Conservation (phyloP, 768 basidiomycete genomes). For the Leccinum truebloodii region DNA sequence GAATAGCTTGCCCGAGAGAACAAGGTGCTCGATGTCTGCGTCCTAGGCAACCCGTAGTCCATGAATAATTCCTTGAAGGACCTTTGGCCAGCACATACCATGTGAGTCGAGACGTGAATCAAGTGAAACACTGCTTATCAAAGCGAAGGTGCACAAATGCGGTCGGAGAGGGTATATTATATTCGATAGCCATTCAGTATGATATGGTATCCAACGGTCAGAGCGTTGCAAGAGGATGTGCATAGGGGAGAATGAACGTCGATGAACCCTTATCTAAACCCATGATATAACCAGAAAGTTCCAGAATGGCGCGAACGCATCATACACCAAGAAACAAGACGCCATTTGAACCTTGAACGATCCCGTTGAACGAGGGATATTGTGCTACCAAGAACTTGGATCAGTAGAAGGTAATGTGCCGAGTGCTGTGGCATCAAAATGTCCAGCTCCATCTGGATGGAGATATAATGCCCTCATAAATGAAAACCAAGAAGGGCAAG, state of each 20-base stretch:
- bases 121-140: slow-evolving; percentile 14
- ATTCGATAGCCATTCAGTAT: background rate
- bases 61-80: background rate
- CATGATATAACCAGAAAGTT: background rate
- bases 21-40: slow-evolving; percentile 65
- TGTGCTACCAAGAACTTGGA: background rate
- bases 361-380: background rate
- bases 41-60: slow-evolving; percentile 25
- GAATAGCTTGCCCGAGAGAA: slow-evolving; percentile 80
- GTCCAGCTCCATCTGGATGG: slow-evolving; percentile 24
- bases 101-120: background rate
- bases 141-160: slow-evolving; percentile 3
- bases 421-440: slow-evolving; percentile 10
- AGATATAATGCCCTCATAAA: slow-evolving; percentile 8
- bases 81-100: slow-evolving; percentile 15
- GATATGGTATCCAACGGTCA: background rate
- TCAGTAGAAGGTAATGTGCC: background rate
- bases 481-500: slow-evolving; percentile 4
- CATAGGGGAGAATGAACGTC: background rate
- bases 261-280: background rate
- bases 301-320: slow-evolving; percentile 2
- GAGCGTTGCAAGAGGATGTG: background rate
- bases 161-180: background rate
- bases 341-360: background rate
- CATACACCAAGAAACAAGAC: slow-evolving; percentile 8